Conservation (phyloP, 805 yeast species). For the Ogataea nonfermentans region DNA sequence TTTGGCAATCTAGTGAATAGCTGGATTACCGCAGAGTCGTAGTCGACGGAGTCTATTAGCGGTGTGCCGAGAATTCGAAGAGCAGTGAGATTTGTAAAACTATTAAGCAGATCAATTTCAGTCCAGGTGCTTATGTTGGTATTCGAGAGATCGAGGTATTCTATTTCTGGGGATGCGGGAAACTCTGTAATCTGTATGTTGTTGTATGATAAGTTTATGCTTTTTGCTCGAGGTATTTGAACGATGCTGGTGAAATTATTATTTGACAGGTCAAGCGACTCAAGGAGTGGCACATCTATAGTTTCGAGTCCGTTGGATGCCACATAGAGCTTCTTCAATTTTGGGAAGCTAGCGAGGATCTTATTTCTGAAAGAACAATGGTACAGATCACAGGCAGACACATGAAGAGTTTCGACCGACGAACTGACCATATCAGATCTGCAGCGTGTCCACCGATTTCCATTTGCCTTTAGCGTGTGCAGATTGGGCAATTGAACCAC, state of each 20-base stretch:
- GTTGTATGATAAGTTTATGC: constrained; percentile 40
- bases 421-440: not conserved
- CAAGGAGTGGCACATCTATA: constrained; percentile 6
- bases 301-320: constrained; percentile 19
- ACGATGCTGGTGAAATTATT: constrained; percentile 37
- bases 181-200: constrained; percentile 19
- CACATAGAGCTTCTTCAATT: constrained; percentile 32
- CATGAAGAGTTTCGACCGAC: constrained; percentile 20
- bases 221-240: constrained; percentile 19
- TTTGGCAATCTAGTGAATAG: constrained; percentile 26
- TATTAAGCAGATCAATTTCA: constrained; percentile 43
- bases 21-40: constrained; percentile 21
- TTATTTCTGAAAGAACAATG: not conserved
- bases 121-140: constrained; percentile 50
- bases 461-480: constrained; percentile 48
- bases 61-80: constrained; percentile 57
- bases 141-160: constrained; percentile 47
- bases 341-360: constrained; percentile 14
- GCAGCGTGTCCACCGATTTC: constrained; percentile 43
- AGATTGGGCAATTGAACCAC: constrained; percentile 38
- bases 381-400: constrained; percentile 17
- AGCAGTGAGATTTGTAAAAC: constrained; percentile 43
- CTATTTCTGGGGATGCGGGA: constrained; percentile 12
- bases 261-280: constrained; percentile 33
- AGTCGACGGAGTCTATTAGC: constrained; percentile 31